These are phyloP conservation scores for Carpinus viminea DNA, from an alignment of 306 rosid genomes.

Conservation along the genomic window DNA sequence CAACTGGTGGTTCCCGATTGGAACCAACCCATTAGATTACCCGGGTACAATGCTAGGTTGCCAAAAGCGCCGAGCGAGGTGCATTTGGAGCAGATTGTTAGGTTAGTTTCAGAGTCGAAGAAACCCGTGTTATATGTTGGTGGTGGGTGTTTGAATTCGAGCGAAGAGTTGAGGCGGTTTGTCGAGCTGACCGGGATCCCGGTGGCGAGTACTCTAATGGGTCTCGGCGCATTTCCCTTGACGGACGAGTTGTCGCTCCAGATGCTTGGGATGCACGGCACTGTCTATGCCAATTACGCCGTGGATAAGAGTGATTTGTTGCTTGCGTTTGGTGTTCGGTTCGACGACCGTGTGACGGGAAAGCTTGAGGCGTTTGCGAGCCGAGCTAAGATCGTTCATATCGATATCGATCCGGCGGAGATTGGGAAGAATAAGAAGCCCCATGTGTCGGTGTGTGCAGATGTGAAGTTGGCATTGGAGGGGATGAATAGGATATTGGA, in stretches of 20 bases:
- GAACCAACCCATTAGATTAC: slow-evolving; percentile 43
- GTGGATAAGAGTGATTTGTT: slow-evolving; percentile 74
- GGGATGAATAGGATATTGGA: slow-evolving; percentile 66
- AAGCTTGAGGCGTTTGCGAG: slow-evolving; percentile 87
- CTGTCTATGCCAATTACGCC: slow-evolving; percentile 89
- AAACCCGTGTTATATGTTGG: slow-evolving; percentile 84
- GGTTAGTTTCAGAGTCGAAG: slow-evolving; percentile 57
- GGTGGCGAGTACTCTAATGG: slow-evolving; percentile 87
- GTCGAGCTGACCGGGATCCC: slow-evolving; percentile 74
- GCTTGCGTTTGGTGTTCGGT: slow-evolving; percentile 92
- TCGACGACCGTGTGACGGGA: slow-evolving; percentile 90
- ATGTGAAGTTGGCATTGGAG: slow-evolving; percentile 67
- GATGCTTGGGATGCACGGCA: slow-evolving; percentile 94
- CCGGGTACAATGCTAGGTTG: slow-evolving; percentile 67
- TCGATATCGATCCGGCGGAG: slow-evolving; percentile 90
- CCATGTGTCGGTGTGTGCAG: slow-evolving; percentile 67
- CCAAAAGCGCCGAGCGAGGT: slow-evolving; percentile 47
- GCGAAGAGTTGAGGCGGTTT: slow-evolving; percentile 64
- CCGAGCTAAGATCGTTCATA: slow-evolving; percentile 86
- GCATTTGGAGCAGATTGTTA: slow-evolving; percentile 58
- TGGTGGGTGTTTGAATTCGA: slow-evolving; percentile 80
- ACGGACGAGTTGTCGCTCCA: slow-evolving; percentile 57
- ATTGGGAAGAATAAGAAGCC: slow-evolving; percentile 96
- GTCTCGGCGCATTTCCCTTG: slow-evolving; percentile 66
- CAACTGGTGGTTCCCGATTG: slow-evolving; percentile 80